A percentile compares a stretch with the other conserved stretches of the same genome.
Conservation (phyloP, 129 eudicot genomes). For the Kitagawia praeruptora region DNA sequence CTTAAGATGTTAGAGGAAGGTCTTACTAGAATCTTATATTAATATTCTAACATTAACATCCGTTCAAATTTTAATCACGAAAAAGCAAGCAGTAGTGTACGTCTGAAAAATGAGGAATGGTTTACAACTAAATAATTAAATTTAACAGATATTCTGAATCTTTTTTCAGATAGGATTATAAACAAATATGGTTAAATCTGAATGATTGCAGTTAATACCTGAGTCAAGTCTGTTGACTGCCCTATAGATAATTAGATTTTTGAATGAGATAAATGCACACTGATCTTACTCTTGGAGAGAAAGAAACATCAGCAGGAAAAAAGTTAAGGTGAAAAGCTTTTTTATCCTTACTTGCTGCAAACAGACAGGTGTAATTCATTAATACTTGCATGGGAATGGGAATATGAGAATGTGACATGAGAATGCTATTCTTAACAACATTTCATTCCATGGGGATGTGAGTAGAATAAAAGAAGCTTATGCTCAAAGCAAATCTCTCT, state of each 20-base stretch:
- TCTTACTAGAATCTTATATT: too few relatives aligned
- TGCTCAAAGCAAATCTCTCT: slow-evolving; percentile 48
- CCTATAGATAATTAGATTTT: too few relatives aligned
- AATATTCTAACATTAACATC: too few relatives aligned
- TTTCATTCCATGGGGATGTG: slow-evolving; percentile 40
- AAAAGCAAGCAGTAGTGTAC: too few relatives aligned
- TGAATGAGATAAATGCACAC: background rate
- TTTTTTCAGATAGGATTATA: too few relatives aligned
- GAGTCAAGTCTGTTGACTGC: background rate
- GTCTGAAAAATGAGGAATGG: too few relatives aligned
- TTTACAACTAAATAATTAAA: too few relatives aligned
- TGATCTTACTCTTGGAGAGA: background rate
- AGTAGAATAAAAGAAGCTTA: slow-evolving; percentile 33
- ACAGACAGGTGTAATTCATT: slow-evolving; percentile 13
- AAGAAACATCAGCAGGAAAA: background rate
- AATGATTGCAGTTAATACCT: background rate
- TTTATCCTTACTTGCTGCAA: slow-evolving; percentile 32
- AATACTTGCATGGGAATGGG: slow-evolving; percentile 35
- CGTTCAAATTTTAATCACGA: too few relatives aligned
- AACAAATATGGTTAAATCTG: too few relatives aligned
- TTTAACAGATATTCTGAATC: too few relatives aligned
- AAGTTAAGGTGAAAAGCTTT: slow-evolving; percentile 25
- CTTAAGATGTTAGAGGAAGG: too few relatives aligned
- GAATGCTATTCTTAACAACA: slow-evolving; percentile 19
- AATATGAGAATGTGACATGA: slow-evolving; percentile 43